Base-by-base conservation (phyloP, 164 flowering plant genomes). In the Aristolochia californica region DNA sequence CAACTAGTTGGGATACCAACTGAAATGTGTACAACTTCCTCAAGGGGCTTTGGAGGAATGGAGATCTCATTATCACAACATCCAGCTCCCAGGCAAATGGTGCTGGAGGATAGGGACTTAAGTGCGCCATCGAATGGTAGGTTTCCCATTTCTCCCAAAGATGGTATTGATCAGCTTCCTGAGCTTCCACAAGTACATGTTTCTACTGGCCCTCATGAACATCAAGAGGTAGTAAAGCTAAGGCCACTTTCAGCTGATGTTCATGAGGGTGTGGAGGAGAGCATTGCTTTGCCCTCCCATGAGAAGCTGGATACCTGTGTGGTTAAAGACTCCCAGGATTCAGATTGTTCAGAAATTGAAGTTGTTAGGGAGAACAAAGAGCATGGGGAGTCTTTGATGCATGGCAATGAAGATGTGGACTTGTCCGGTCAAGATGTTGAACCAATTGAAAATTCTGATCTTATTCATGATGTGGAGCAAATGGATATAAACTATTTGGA, bases 211-310 rank as follows among this genome's bases (percentile, higher is more conserved):
- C 0, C 10, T 1, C 7, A 7, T 28, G 40, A 34, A 34, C 40
- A 34, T 34, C 11, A 59, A 34, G 51, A 65, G 13, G 16, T 30
- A 15, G 68, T 58, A 51, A 56, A 55, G 30, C 44, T 13, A 21
- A 56, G 50, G 61, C 52, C 62, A 44, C 58, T 44, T 8, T 53
- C 70, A 44, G 56, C 60, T 16, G 80, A 70, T 65, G 59, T 62
- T 30, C 17, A 34, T 18, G 60, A 48, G 23, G 57, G 58, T 60
- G 47, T 58, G 43, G 63, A 34, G 11, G 40, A 34, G 9, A 34
- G 40, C 10, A 34, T 7, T 12, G 10, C 67, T 44, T 60, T 68
- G 48, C 68, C 65, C 28, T 48, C 72, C 24, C 38, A 60, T 57
- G 69, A 66, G 56, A 54, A 54, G 56, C 66, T 38, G 28, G 77